Evolutionary conservation across 1,284 basidiomycete species (phyloP).

Genomic region (Cryptococcus sp.): DNA sequence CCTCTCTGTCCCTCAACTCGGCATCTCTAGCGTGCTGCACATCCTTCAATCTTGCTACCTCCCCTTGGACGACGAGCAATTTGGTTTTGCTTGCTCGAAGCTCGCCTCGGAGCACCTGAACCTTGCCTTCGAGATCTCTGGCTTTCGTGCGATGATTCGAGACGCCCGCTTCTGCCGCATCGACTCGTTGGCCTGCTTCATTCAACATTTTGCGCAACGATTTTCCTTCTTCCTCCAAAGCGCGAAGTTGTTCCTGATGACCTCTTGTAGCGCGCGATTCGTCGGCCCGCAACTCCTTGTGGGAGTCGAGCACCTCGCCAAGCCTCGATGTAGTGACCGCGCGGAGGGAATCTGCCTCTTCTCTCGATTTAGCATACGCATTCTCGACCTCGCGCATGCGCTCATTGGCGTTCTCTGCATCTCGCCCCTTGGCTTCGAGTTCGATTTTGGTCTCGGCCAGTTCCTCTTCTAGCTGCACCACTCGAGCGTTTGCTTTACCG

Average conservation of each 20-base stretch:
- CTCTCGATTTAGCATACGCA: constrained; percentile 81
- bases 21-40: constrained; percentile 70
- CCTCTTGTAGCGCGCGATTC: constrained; percentile 72
- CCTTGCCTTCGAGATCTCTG: constrained; percentile 69
- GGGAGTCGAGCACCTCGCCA: constrained; percentile 79
- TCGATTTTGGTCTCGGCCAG: constrained; percentile 75
- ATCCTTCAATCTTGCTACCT: constrained; percentile 70
- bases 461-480: constrained; percentile 69
- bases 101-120: constrained; percentile 72
- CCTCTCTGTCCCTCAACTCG: constrained; percentile 67
- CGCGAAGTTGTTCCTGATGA: constrained; percentile 76
- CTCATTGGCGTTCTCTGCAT: constrained; percentile 68
- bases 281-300: constrained; percentile 74
- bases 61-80: constrained; percentile 69
- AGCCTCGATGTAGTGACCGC: constrained; percentile 79
- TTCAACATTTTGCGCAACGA: constrained; percentile 75
- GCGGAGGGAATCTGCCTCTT: constrained; percentile 83
- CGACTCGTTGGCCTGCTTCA: constrained; percentile 70
- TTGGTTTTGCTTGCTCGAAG: constrained; percentile 76
- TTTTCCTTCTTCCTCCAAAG: constrained; percentile 73
- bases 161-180: constrained; percentile 70
- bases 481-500: constrained; percentile 67
- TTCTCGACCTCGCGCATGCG: constrained; percentile 76
- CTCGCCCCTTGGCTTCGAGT: constrained; percentile 69
- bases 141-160: constrained; percentile 68